Percentiles rank a stretch among this genome's conserved stretches.
Evolutionary conservation across 2,329 filamentous ascomycete genomes (phyloP).

Genomic region (Fusarium marasasianum): DNA sequence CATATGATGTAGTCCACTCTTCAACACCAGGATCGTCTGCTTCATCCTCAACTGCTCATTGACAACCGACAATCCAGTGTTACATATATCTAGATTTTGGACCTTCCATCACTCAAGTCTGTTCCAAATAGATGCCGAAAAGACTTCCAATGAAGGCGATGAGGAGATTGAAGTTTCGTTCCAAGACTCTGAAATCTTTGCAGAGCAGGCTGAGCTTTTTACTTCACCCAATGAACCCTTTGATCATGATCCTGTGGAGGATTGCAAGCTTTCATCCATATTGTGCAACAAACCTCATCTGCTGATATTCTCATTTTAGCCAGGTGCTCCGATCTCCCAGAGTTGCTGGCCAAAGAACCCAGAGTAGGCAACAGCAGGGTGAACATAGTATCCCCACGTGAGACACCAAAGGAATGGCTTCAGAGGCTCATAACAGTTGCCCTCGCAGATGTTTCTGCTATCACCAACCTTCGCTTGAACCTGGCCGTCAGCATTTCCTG

Average conservation of each 20-base stretch:
- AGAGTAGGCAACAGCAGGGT: rapidly evolving
- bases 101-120: no score
- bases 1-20: no score
- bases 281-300: neutral
- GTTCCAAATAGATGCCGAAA: neutral
- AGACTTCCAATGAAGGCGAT: neutral
- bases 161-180: neutral
- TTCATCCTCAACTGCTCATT: neutral
- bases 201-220: no score
- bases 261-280: neutral
- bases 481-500: neutral
- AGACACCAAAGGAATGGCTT: neutral
- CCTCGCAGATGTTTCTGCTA: neutral
- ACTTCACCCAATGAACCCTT: no score
- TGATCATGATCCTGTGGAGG: neutral
- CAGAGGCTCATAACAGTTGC: neutral
- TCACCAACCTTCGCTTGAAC: neutral
- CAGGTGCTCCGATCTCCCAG: neutral
- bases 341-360: neutral
- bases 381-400: neutral
- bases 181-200: neutral
- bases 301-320: neutral
- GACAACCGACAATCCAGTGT: neutral
- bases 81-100: no score
- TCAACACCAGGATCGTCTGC: no score